Conservation (phyloP, 495 filamentous ascomycete genomes). For the Tuber calosporum region DNA sequence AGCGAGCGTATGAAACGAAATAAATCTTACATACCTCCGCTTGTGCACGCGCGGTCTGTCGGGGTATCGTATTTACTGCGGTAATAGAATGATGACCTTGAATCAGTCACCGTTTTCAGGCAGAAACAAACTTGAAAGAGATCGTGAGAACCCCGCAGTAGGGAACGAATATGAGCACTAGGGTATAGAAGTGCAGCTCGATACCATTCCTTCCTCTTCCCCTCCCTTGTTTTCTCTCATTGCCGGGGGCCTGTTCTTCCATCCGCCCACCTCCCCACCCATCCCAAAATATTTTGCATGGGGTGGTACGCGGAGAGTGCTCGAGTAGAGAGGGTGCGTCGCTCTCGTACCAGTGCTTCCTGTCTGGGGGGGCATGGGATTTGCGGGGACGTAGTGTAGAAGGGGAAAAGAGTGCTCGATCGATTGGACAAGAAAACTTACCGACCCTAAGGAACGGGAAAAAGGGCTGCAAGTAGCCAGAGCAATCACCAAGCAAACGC, state of each 20-base stretch:
- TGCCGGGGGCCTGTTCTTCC: background rate
- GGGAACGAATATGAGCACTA: background rate
- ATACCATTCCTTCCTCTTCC: background rate
- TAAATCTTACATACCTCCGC: background rate
- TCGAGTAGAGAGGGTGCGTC: background rate
- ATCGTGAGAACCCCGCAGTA: background rate
- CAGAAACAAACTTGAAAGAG: background rate
- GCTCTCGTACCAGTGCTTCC: background rate
- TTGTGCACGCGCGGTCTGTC: background rate
- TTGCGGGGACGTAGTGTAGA: background rate
- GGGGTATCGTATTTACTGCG: background rate
- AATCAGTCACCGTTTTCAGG: background rate
- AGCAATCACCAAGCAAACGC: background rate
- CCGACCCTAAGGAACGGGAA: slow-evolving; percentile 17
- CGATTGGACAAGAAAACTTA: slow-evolving; percentile 28
- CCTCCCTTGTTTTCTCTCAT: background rate
- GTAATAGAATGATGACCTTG: background rate
- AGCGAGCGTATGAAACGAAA: background rate
- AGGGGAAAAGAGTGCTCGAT: slow-evolving; percentile 11
- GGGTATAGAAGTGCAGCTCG: background rate
- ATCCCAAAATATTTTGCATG: background rate
- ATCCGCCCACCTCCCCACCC: background rate
- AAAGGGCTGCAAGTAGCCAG: background rate
- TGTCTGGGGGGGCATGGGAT: background rate
- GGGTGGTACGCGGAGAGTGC: background rate